Conservation (phyloP, 2,329 filamentous ascomycete genomes). For the Monilinia laxa region DNA sequence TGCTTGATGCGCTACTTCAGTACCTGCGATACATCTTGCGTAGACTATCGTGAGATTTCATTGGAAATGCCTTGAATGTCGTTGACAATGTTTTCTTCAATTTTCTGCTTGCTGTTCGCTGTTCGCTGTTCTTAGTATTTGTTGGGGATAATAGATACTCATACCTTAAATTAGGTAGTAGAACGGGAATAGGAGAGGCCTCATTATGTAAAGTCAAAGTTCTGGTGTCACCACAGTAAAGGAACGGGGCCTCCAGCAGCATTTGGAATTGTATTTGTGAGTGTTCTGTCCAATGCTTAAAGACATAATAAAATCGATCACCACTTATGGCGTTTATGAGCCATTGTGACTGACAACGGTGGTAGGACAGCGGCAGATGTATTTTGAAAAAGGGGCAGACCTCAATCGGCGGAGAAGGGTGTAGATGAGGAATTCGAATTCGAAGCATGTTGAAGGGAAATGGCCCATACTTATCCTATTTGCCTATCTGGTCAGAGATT, state of each 20-base stretch:
- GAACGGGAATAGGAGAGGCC: background rate
- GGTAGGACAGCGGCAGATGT: constrained; percentile 3
- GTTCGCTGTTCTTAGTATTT: background rate
- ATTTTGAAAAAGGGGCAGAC: background rate
- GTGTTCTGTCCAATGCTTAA: constrained; percentile 22
- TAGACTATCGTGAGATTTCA: constrained; percentile 16
- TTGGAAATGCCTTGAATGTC: constrained; percentile 13
- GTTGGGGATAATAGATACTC: background rate
- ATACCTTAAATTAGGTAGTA: too few relatives aligned
- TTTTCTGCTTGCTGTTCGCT: constrained; percentile 17
- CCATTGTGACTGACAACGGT: constrained; percentile 18
- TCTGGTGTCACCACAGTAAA: constrained; percentile 20
- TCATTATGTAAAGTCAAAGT: constrained; percentile 20
- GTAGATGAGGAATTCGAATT: background rate
- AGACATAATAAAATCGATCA: constrained; percentile 19
- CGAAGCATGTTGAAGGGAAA: background rate
- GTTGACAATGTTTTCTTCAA: constrained; percentile 23
- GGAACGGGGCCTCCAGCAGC: constrained; percentile 22
- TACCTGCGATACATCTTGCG: constrained; percentile 22
- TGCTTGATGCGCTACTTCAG: constrained; percentile 21
- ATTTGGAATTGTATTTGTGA: constrained; percentile 22
- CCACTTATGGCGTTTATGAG: constrained; percentile 20
- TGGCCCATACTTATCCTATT: constrained; percentile 7
- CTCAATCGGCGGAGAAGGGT: background rate
- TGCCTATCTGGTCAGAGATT: too few relatives aligned